These are phyloP conservation scores for Trichoderma sp. DNA, from an alignment of 2,329 filamentous ascomycete species.

Conservation along the genomic window DNA sequence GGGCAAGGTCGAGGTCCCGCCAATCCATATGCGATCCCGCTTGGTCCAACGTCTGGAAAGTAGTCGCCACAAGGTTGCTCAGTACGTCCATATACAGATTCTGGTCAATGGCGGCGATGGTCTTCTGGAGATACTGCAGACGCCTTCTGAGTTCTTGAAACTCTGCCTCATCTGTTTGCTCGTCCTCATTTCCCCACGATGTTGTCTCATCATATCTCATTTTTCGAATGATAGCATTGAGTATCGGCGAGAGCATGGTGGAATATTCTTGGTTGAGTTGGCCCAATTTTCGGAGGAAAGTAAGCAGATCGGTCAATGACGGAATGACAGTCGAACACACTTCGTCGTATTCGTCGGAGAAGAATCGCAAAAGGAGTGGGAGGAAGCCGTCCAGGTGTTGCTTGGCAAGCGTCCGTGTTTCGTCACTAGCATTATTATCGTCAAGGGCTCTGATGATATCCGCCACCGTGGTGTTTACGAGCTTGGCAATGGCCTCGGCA, in stretches of 20 bases:
- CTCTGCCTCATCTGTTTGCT: conserved; percentile 94
- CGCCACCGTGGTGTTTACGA: conserved; percentile 85
- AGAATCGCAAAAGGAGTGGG: conserved; percentile 87
- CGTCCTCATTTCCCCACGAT: conserved; percentile 89
- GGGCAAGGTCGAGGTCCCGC: conserved; percentile 89
- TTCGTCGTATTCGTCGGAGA: conserved; percentile 97
- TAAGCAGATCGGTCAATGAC: conserved; percentile 87
- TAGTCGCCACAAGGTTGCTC: conserved; percentile 82
- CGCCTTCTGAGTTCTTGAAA: conserved; percentile 93
- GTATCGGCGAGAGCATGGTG: conserved; percentile 81
- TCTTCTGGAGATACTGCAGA: conserved; percentile 88
- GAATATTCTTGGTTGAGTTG: conserved; percentile 73
- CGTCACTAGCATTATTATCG: conserved; percentile 59
- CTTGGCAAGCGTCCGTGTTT: conserved; percentile 73
- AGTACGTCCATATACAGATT: conserved; percentile 84
- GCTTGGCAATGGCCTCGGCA: conserved; percentile 90
- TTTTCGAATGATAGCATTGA: conserved; percentile 90
- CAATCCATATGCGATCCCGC: conserved; percentile 79
- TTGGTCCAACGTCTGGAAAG: conserved; percentile 78
- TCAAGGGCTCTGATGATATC: conserved; percentile 89
- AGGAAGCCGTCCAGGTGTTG: conserved; percentile 81
- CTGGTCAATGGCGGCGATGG: conserved; percentile 86
- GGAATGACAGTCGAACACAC: conserved; percentile 95
- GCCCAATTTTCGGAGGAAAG: conserved; percentile 81
- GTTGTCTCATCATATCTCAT: conserved; percentile 98